Conservation (phyloP, 225 moss, liverwort and hornwort species). For the Physcomitrellopsis africana region DNA sequence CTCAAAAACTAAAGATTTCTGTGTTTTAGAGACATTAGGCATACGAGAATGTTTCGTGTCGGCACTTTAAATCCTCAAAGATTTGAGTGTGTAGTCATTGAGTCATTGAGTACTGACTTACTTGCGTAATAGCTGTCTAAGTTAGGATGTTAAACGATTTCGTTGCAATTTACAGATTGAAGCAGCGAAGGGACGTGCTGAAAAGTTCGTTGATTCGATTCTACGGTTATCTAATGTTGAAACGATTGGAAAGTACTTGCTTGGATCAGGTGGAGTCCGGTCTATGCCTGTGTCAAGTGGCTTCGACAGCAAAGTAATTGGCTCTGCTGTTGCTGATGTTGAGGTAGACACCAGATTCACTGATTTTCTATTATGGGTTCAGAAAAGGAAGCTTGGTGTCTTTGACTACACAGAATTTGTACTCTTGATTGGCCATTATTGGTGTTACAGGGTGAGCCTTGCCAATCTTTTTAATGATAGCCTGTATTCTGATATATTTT, state of each 20-base stretch:
- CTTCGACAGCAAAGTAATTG: constrained; percentile 71
- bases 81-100: not conserved
- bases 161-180: constrained; percentile 59
- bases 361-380: not conserved
- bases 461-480: not conserved
- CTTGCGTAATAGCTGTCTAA: not conserved
- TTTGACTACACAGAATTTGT: no score
- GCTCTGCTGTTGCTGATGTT: constrained; percentile 59
- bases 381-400: not conserved
- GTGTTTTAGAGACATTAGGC: constrained; percentile 14
- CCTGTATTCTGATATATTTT: not conserved
- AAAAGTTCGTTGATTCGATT: constrained; percentile 77
- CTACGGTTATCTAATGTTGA: constrained; percentile 85
- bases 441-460: not conserved
- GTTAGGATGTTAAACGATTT: constrained; percentile 16
- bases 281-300: constrained; percentile 58
- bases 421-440: not conserved
- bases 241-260: constrained; percentile 71
- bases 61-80: not conserved
- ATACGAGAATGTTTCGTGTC: constrained; percentile 16
- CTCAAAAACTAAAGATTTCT: not conserved
- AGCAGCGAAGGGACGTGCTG: constrained; percentile 78
- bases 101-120: not conserved
- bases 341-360: constrained; percentile 35
- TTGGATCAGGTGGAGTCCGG: constrained; percentile 57